Evolutionary conservation across 2,329 filamentous ascomycete species (phyloP).

Genomic region (Cladosporium sp.): DNA sequence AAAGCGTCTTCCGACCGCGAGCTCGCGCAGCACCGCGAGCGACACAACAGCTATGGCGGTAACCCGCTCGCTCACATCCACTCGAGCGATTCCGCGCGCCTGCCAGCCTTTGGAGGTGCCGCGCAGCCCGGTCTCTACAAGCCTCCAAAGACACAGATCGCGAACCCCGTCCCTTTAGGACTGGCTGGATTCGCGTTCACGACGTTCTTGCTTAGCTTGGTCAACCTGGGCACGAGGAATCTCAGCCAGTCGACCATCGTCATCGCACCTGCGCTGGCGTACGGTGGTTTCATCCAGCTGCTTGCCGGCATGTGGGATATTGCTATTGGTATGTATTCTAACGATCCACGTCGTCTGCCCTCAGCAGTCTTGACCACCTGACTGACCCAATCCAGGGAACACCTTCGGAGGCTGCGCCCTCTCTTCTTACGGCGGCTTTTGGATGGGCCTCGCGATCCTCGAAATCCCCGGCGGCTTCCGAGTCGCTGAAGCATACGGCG

Average conservation of each 20-base stretch:
- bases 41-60: conserved; percentile 41
- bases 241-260: conserved; percentile 60
- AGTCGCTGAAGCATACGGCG: conserved; percentile 45
- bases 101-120: conserved; percentile 46
- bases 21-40: conserved; percentile 26
- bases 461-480: conserved; percentile 62
- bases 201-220: conserved; percentile 68
- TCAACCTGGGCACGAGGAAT: conserved; percentile 63
- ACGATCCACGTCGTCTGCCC: too few relatives aligned
- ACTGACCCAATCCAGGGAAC: conserved; percentile 46
- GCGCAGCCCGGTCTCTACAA: conserved; percentile 45
- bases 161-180: conserved; percentile 72
- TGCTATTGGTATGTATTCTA: conserved; percentile 51
- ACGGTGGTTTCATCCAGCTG: conserved; percentile 73
- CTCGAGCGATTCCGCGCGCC: conserved; percentile 42
- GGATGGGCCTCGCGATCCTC: conserved; percentile 69
- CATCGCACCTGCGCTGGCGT: conserved; percentile 63
- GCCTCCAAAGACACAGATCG: conserved; percentile 46
- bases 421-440: conserved; percentile 78
- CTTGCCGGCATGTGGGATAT: conserved; percentile 88
- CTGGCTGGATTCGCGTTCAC: conserved; percentile 75
- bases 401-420: conserved; percentile 78
- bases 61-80: conserved; percentile 46
- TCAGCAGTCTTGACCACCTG: too few relatives aligned
- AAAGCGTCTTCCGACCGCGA: not conserved